These are phyloP conservation scores for Malassezia sp. DNA, from an alignment of 1,284 basidiomycete genomes.

Conservation along the genomic window DNA sequence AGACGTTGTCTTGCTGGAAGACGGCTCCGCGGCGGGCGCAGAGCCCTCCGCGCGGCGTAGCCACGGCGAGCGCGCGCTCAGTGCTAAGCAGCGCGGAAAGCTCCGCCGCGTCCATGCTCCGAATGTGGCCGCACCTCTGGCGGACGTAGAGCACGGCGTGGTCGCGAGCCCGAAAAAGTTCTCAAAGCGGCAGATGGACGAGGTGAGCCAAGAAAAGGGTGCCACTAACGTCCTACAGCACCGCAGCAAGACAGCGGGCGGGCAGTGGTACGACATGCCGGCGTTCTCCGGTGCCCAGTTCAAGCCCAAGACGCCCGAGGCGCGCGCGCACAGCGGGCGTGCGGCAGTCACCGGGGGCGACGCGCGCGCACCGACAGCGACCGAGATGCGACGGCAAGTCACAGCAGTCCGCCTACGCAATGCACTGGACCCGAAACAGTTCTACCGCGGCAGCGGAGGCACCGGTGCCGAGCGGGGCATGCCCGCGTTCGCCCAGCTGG, in stretches of 20 bases:
- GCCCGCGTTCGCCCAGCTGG: constrained; percentile 68
- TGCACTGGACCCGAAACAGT: constrained; percentile 87
- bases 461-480: constrained; percentile 61
- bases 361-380: constrained; percentile 42
- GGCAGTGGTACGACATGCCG: constrained; percentile 82
- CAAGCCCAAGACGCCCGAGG: constrained; percentile 13
- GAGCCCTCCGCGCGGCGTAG: too few relatives aligned
- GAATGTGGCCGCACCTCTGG: background rate
- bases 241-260: constrained; percentile 54
- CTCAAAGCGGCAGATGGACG: constrained; percentile 11
- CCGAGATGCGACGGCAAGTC: constrained; percentile 70
- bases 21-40: too few relatives aligned
- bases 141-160: background rate
- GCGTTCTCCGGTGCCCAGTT: constrained; percentile 51
- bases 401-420: constrained; percentile 82
- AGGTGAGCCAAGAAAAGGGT: constrained; percentile 1
- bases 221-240: background rate
- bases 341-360: constrained; percentile 26
- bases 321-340: constrained; percentile 20
- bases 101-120: background rate
- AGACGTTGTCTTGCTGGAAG: too few relatives aligned
- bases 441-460: constrained; percentile 60
- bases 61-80: too few relatives aligned
- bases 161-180: background rate
- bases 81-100: background rate